Evolutionary conservation across 768 basidiomycete genomes (phyloP).

Genomic region (Boletus rubroflammeus): DNA sequence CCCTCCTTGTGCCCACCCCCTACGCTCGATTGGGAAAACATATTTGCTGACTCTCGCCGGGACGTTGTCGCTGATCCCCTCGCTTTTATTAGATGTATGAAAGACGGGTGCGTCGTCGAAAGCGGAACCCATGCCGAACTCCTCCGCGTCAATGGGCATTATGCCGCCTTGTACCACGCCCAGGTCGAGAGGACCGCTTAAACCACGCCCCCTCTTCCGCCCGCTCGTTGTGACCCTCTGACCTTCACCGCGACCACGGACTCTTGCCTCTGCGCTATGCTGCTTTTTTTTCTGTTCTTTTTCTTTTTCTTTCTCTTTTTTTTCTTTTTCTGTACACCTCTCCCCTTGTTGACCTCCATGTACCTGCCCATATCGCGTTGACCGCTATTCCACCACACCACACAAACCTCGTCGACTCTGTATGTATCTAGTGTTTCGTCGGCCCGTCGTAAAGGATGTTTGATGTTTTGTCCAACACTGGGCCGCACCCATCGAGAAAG

Average conservation of each 20-base stretch:
- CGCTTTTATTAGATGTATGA: conserved; percentile 26
- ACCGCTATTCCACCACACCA: neutral
- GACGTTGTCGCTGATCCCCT: neutral
- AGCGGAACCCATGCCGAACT: conserved; percentile 30
- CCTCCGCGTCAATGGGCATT: conserved; percentile 10
- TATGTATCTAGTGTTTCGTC: too few species aligned
- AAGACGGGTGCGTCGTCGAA: conserved; percentile 31
- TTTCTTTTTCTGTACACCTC: neutral
- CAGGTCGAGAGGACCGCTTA: conserved; percentile 1
- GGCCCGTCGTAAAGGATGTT: neutral
- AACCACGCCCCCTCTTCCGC: neutral
- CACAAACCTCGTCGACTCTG: too few species aligned
- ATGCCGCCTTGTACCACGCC: conserved; percentile 28
- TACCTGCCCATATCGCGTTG: neutral
- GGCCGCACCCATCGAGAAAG: too few species aligned
- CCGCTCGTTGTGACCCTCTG: too few species aligned
- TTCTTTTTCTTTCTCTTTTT: neutral
- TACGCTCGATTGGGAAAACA: neutral
- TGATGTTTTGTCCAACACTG: neutral
- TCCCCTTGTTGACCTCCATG: too few species aligned
- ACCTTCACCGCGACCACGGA: neutral
- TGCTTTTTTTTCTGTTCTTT: neutral
- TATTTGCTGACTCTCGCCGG: neutral
- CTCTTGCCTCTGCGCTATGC: neutral
- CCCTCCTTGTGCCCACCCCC: too few species aligned